phyloP scores from a whole-genome alignment of 768 basidiomycete genomes.

The Lentinula edodes region DNA sequence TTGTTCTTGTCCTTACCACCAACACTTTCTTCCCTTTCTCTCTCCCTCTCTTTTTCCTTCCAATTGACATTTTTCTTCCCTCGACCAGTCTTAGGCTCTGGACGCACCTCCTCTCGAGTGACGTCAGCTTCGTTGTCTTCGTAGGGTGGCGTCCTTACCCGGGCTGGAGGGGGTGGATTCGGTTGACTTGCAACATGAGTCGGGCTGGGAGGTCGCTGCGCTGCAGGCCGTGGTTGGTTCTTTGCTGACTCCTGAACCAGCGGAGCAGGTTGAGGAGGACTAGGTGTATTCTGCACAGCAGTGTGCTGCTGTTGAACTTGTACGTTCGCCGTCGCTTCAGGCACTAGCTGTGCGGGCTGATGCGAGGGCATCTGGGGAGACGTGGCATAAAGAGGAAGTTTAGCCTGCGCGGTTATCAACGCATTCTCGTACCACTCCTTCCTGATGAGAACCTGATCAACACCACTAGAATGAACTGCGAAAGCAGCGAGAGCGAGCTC shows the following conservation, averaged over 20 bases:
- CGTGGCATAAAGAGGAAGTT: slow-evolving; percentile 49
- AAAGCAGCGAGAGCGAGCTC: slow-evolving; percentile 81
- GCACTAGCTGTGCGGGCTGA: not conserved
- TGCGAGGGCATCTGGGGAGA: slow-evolving; percentile 22
- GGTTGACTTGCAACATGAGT: not conserved
- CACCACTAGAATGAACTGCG: slow-evolving; percentile 85
- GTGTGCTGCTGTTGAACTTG: slow-evolving; percentile 18
- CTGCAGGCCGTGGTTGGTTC: slow-evolving; percentile 11
- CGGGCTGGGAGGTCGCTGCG: slow-evolving; percentile 10
- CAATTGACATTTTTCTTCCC: slow-evolving; percentile 61
- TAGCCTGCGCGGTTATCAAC: slow-evolving; percentile 45
- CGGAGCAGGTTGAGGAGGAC: slow-evolving; percentile 18
- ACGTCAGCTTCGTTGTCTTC: slow-evolving; percentile 71
- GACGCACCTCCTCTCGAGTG: slow-evolving; percentile 51
- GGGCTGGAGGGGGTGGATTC: slow-evolving; percentile 27
- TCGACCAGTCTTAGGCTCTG: slow-evolving; percentile 37
- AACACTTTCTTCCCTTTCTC: slow-evolving; percentile 15
- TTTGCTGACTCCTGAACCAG: slow-evolving; percentile 15
- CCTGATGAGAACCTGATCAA: slow-evolving; percentile 82
- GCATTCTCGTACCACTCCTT: slow-evolving; percentile 84
- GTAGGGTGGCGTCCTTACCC: slow-evolving; percentile 64
- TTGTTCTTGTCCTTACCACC: slow-evolving; percentile 11
- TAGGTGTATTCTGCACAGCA: slow-evolving; percentile 12
- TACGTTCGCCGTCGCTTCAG: not conserved
- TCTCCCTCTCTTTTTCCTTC: slow-evolving; percentile 32